Conservation (phyloP, 73 alveolate species). For the Tetrahymena borealis region DNA sequence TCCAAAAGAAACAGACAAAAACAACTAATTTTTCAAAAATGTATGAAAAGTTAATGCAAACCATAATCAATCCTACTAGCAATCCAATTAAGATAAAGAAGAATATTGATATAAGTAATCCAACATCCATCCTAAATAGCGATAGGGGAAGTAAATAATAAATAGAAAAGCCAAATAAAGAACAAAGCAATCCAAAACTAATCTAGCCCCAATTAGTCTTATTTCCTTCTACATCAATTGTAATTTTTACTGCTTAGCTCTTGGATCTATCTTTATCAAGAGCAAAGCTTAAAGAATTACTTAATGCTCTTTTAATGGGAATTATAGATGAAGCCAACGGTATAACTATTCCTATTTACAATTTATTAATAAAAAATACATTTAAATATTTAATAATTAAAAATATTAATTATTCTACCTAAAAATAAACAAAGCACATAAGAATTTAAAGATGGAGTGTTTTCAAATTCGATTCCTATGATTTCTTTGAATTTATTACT, state of each 20-base stretch:
- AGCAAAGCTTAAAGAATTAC: slow-evolving; percentile 57
- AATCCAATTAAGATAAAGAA: slow-evolving; percentile 89
- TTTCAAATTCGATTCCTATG: slow-evolving; percentile 49
- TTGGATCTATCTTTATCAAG: slow-evolving; percentile 60
- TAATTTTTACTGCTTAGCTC: slow-evolving; percentile 50
- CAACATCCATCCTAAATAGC: slow-evolving; percentile 70
- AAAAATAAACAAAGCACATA: slow-evolving; percentile 33
- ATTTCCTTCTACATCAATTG: slow-evolving; percentile 9
- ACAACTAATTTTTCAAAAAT: slow-evolving; percentile 71
- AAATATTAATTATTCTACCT: not conserved
- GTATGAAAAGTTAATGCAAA: slow-evolving; percentile 74
- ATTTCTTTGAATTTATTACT: slow-evolving; percentile 27
- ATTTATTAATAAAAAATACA: not conserved
- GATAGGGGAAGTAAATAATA: slow-evolving; percentile 93
- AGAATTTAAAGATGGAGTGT: slow-evolving; percentile 54
- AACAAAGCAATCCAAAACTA: slow-evolving; percentile 76
- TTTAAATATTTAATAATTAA: not conserved
- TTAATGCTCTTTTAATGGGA: slow-evolving; percentile 60
- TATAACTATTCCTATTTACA: slow-evolving; percentile 44
- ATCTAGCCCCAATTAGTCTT: slow-evolving; percentile 14
- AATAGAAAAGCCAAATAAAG: slow-evolving; percentile 90
- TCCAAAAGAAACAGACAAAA: slow-evolving; percentile 66
- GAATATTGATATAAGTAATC: slow-evolving; percentile 80
- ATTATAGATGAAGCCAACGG: slow-evolving; percentile 60
- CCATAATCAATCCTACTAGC: slow-evolving; percentile 85